A percentile compares a stretch with the other conserved stretches of the same genome.
phyloP scores from a whole-genome alignment of 2,329 filamentous ascomycete genomes.

The Pseudopithomyces chartarum region DNA sequence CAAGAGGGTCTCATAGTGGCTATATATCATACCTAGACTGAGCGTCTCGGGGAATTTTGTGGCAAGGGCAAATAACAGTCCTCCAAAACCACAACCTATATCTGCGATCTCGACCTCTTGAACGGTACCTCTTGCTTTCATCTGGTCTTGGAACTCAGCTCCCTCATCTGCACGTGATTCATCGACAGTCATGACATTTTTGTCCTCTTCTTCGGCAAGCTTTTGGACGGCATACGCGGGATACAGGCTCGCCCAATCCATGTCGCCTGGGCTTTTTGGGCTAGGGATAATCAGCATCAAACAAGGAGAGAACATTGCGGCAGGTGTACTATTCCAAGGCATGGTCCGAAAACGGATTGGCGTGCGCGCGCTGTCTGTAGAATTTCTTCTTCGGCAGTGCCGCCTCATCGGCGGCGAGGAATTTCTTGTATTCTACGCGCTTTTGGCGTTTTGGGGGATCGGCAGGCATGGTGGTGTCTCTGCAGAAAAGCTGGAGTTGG shows the following conservation, averaged over 20 bases:
- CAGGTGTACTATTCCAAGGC: slow-evolving; percentile 74
- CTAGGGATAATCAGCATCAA: slow-evolving; percentile 53
- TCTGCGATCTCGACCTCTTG: slow-evolving; percentile 90
- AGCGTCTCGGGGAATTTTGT: slow-evolving; percentile 81
- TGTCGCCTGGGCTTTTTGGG: slow-evolving; percentile 75
- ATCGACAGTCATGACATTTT: slow-evolving; percentile 20
- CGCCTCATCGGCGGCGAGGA: slow-evolving; percentile 46
- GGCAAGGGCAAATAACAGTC: slow-evolving; percentile 82
- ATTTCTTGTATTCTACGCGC: slow-evolving; percentile 53
- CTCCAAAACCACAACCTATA: slow-evolving; percentile 96
- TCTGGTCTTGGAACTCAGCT: slow-evolving; percentile 10
- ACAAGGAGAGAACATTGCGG: background rate
- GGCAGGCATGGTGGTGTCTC: slow-evolving; percentile 33
- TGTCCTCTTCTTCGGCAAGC: slow-evolving; percentile 21
- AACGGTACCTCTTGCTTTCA: slow-evolving; percentile 46
- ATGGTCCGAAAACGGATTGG: slow-evolving; percentile 98
- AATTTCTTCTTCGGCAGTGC: slow-evolving; percentile 91
- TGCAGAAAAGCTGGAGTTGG: background rate
- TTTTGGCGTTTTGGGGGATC: slow-evolving; percentile 49
- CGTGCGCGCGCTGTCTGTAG: slow-evolving; percentile 94
- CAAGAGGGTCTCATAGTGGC: background rate
- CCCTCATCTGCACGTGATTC: slow-evolving; percentile 26
- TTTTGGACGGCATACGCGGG: slow-evolving; percentile 66
- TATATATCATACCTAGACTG: slow-evolving; percentile 69
- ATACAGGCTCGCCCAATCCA: slow-evolving; percentile 91